Evolutionary conservation across 306 rosid species (phyloP).

Genomic region (Styphnolobium japonicum): DNA sequence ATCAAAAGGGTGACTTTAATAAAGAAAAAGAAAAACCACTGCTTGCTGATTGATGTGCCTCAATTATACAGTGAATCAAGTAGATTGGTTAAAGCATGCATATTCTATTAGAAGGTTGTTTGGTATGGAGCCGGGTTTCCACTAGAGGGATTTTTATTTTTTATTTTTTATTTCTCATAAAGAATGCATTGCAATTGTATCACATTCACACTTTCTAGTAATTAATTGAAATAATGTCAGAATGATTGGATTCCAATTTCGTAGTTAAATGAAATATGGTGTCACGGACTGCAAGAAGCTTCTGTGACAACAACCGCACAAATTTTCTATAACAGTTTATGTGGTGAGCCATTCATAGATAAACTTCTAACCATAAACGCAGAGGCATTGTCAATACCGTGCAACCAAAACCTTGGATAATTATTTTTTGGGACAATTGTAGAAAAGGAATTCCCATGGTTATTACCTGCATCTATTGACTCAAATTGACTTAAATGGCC

Average conservation of each 20-base stretch:
- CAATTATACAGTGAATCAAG: not conserved
- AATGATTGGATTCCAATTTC: not conserved
- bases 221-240: not conserved
- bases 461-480: too few relatives aligned
- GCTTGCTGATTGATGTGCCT: constrained; percentile 11
- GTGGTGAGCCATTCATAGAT: not conserved
- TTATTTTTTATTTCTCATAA: not conserved
- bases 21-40: constrained; percentile 16
- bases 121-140: not conserved
- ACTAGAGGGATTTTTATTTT: not conserved
- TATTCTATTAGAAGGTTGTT: not conserved
- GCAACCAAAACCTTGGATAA: too few relatives aligned
- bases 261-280: not conserved
- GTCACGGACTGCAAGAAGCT: not conserved
- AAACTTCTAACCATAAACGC: not conserved
- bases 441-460: too few relatives aligned
- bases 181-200: not conserved
- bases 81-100: not conserved
- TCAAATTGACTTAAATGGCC: too few relatives aligned
- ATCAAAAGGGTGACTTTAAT: constrained; percentile 7
- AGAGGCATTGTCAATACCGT: too few relatives aligned
- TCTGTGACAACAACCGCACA: not conserved
- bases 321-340: not conserved
- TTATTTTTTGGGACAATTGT: too few relatives aligned
- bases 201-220: not conserved